A percentile compares a stretch with the other conserved stretches of the same genome.
Conservation (phyloP, 495 filamentous ascomycete species). For the Neurospora sp. region DNA sequence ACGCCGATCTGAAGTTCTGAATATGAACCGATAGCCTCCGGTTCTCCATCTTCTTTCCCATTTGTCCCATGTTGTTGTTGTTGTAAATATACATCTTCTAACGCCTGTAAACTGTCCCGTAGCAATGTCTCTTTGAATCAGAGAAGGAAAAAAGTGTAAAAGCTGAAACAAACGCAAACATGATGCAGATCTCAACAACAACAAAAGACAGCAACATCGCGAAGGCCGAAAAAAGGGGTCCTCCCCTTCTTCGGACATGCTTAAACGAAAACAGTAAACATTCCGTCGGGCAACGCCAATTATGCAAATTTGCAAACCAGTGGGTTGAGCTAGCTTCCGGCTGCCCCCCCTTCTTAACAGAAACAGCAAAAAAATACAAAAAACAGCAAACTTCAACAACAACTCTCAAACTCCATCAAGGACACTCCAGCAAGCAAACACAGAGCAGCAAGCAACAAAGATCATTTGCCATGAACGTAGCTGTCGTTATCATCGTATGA, state of each 20-base stretch:
- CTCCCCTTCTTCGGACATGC: not conserved
- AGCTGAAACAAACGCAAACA: not conserved
- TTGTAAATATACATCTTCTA: not conserved
- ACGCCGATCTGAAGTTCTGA: not conserved
- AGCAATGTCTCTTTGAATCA: not conserved
- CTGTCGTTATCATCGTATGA: not conserved
- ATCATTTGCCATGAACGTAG: not conserved
- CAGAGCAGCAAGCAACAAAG: not conserved
- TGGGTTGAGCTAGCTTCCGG: not conserved
- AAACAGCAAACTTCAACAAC: not conserved
- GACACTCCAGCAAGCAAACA: not conserved
- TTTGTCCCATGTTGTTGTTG: not conserved
- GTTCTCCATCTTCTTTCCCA: not conserved
- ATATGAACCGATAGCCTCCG: not conserved
- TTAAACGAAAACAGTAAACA: not conserved
- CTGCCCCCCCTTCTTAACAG: not conserved
- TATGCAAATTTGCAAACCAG: not conserved
- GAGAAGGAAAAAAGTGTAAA: not conserved
- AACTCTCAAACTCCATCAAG: not conserved
- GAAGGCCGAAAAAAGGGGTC: not conserved
- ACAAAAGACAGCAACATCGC: not conserved
- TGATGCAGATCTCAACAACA: not conserved
- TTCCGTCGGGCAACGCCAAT: not conserved
- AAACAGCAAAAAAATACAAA: too few relatives aligned
- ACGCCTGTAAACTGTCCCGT: not conserved